A percentile compares a stretch with the other conserved stretches of the same genome.
Evolutionary conservation across 371 early-diverging fungal species (phyloP).

Genomic region (Mitosporidium daphniae): DNA sequence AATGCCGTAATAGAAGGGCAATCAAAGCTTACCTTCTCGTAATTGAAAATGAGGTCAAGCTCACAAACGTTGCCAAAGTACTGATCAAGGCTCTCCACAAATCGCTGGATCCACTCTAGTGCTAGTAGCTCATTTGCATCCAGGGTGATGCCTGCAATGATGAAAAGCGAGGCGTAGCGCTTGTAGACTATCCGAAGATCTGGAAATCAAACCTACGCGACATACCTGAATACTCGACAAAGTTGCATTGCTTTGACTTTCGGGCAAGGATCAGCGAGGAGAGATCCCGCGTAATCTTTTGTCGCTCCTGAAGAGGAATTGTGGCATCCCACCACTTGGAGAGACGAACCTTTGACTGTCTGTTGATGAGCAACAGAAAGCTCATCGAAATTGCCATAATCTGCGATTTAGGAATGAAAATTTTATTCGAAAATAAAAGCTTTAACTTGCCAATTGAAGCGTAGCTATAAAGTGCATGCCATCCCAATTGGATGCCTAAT

Average conservation of each 20-base stretch:
- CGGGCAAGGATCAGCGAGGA: conserved; percentile 47
- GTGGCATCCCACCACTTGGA: conserved; percentile 9
- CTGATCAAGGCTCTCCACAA: conserved; percentile 77
- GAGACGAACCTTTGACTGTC: conserved; percentile 12
- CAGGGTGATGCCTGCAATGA: conserved; percentile 48
- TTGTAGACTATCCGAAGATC: conserved; percentile 33
- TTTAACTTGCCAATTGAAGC: too few relatives aligned
- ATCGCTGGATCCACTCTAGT: conserved; percentile 74
- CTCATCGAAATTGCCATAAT: conserved; percentile 14
- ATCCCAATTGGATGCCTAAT: too few relatives aligned
- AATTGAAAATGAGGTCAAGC: conserved; percentile 75
- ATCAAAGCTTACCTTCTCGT: conserved; percentile 53
- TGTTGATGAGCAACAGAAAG: conserved; percentile 10
- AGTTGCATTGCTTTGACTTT: conserved; percentile 74
- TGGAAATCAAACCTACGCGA: conserved; percentile 4
- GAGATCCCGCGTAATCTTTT: conserved; percentile 65
- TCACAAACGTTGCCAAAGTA: conserved; percentile 92
- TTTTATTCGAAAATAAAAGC: too few relatives aligned
- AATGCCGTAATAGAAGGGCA: too few relatives aligned
- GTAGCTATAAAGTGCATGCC: too few relatives aligned
- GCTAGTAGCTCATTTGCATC: conserved; percentile 75
- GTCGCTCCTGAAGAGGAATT: conserved; percentile 8
- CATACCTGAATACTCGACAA: conserved; percentile 34
- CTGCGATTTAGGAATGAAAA: too few relatives aligned
- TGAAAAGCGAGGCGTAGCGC: conserved; percentile 71